Evolutionary conservation across 495 filamentous ascomycete genomes (phyloP).

Genomic region (Trichoderma erinaceum): DNA sequence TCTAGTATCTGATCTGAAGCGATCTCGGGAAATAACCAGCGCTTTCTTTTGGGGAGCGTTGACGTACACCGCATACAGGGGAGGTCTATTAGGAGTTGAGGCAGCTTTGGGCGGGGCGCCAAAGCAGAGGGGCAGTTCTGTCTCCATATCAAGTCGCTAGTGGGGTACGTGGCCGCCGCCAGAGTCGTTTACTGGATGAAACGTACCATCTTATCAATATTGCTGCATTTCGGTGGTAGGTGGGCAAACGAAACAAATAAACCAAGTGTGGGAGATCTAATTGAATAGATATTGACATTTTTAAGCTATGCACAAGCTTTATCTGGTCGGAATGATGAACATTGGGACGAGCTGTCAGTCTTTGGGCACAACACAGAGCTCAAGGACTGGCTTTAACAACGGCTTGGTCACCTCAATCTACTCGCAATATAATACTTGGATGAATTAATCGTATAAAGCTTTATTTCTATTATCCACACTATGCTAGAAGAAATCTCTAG

Average conservation of each 20-base stretch:
- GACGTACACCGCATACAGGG: slow-evolving; percentile 5
- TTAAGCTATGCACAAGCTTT: no score
- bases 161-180: not conserved
- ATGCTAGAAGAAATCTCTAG: slow-evolving; percentile 1
- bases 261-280: no score
- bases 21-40: not conserved
- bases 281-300: no score
- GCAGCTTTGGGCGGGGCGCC: slow-evolving; percentile 12
- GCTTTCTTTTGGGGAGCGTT: not conserved
- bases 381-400: no score
- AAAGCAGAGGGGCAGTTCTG: slow-evolving; percentile 2
- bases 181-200: not conserved
- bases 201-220: not conserved
- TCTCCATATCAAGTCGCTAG: not conserved
- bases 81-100: not conserved
- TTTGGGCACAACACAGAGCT: no score
- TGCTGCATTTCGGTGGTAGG: not conserved
- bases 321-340: no score
- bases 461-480: slow-evolving; percentile 3
- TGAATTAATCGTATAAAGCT: not conserved
- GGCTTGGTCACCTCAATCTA: no score
- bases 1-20: slow-evolving; percentile 19
- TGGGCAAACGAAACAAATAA: not conserved
- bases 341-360: no score
- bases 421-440: not conserved